Percentiles rank a stretch among this genome's conserved stretches.
Conservation (phyloP, 371 early-diverging fungal genomes). For the Mucor sp. region DNA sequence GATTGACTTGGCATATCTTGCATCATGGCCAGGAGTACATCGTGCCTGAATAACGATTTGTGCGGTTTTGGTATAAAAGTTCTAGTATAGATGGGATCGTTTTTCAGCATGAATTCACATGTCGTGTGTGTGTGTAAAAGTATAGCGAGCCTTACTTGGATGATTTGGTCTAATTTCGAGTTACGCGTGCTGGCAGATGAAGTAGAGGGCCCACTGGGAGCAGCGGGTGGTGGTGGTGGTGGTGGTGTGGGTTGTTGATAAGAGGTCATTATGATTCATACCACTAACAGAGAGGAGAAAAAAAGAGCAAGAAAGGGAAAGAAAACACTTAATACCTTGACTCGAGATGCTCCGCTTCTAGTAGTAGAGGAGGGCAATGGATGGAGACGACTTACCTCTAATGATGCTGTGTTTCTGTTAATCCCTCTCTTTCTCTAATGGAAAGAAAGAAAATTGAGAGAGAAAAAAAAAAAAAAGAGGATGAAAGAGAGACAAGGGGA, state of each 20-base stretch:
- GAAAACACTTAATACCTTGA: background rate
- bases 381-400: background rate
- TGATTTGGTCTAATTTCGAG: conserved; percentile 42
- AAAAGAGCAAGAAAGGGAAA: no score
- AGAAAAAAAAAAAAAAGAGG: background rate
- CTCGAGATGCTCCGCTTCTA: background rate
- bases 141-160: conserved; percentile 27
- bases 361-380: no score
- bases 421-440: background rate
- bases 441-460: background rate
- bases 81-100: conserved; percentile 28
- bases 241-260: background rate
- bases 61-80: conserved; percentile 67
- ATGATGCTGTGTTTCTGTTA: background rate
- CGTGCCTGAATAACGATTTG: conserved; percentile 63
- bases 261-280: conserved; percentile 13
- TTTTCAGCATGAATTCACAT: background rate
- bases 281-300: background rate
- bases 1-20: conserved; percentile 56
- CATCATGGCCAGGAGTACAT: conserved; percentile 61
- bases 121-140: no score
- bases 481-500: background rate
- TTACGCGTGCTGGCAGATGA: conserved; percentile 29
- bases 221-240: background rate
- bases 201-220: conserved; percentile 13